Base-by-base conservation (phyloP, 2,329 filamentous ascomycete species). In the Ilyonectria sp. region DNA sequence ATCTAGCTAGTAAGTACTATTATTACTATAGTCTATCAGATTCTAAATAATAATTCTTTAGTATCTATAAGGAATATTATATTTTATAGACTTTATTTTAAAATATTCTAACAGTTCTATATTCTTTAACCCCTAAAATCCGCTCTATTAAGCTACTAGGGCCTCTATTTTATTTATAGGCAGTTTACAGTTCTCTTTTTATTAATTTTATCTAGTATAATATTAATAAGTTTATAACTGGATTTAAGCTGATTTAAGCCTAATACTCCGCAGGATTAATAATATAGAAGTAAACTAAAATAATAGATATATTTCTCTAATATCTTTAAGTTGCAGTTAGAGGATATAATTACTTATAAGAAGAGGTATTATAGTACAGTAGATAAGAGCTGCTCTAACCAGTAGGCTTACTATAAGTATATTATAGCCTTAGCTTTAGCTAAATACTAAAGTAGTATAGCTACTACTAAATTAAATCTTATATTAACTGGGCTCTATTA, bases 371-470 rank as follows among this genome's bases (percentile, higher is more conserved):
- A 26, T 65, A 17, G 56, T 65, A 31, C 50, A 65, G 63, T 46
- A 65, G 43, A 60, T 40, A 17, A 8, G 47, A 65, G 3, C 63
- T 60, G 21, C 37, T 29, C 2, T 31, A 60, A 33, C 37, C 15
- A 60, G 37, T 56, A 2, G 43, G 40, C 37, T 55, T 7, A 23
- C 49, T 31, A 40, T 8, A 35, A 55, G 63, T 60, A 17, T 23
- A 15, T 15, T 65, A 60, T n/a, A 31, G 56, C 50, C 56, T 60
- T 49, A 23, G 63, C 19, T 65, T 65, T 56, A 35, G 56, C 9
- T 13, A 56, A 65, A 65, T 43, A 56, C 2, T 65, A 56, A 50
- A 65, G 63, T n/a, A 65, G 40, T 65, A 65, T 44, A n/a, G 56
- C 49, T 60, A 61, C 35, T 65, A 33, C 3, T 61, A 35, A 44